These are phyloP conservation scores for Nicotiana rustica DNA, from an alignment of 305 asterid species.

Conservation along the genomic window DNA sequence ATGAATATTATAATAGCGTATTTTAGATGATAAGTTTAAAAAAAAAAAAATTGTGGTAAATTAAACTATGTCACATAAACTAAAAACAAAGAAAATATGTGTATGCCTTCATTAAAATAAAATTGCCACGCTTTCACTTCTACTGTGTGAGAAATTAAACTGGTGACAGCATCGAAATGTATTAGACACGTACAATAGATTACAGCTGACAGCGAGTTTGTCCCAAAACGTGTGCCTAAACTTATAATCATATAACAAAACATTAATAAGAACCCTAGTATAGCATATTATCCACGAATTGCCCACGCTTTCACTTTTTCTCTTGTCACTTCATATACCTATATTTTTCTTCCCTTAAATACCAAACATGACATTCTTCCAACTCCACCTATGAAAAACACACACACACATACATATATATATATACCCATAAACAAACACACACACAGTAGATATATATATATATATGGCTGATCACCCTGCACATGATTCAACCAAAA, in stretches of 20 bases:
- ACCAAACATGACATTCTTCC: not conserved
- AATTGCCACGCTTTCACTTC: not conserved
- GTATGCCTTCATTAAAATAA: not conserved
- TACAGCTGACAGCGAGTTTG: constrained; percentile 13
- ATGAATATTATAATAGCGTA: too few relatives aligned
- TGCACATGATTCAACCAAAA: not conserved
- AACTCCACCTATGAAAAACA: not conserved
- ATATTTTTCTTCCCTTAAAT: constrained; percentile 24
- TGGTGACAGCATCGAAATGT: constrained; percentile 9
- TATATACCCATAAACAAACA: not conserved
- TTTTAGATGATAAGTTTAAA: too few relatives aligned
- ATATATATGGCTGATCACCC: constrained; percentile 30
- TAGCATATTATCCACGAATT: constrained; percentile 35
- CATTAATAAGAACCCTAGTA: not conserved
- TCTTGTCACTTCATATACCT: not conserved
- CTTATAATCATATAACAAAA: not conserved
- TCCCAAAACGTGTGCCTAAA: constrained; percentile 14
- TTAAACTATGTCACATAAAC: too few relatives aligned
- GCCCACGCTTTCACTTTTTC: constrained; percentile 38
- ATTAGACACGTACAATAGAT: not conserved
- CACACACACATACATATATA: not conserved
- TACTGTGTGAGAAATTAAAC: not conserved
- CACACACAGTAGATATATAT: not conserved
- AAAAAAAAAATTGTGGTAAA: too few relatives aligned
- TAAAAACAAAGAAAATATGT: too few relatives aligned